A percentile compares a stretch with the other conserved stretches of the same genome.
Conservation (phyloP, 2,329 filamentous ascomycete species). For the Juglanconis oblonga region DNA sequence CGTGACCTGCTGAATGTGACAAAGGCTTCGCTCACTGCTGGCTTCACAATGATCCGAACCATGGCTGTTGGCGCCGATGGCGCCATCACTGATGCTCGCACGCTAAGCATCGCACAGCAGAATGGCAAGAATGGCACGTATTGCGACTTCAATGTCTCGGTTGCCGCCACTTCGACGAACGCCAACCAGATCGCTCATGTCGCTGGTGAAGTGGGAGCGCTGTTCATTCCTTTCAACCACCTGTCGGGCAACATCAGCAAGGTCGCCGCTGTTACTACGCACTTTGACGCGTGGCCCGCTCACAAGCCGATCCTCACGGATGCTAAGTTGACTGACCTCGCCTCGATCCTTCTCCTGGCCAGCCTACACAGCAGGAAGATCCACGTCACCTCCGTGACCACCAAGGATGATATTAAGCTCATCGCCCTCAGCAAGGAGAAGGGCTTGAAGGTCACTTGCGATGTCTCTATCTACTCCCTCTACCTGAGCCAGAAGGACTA, state of each 20-base stretch:
- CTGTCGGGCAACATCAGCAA: slow-evolving; percentile 81
- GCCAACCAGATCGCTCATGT: slow-evolving; percentile 72
- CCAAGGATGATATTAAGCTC: slow-evolving; percentile 73
- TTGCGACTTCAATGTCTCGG: slow-evolving; percentile 79
- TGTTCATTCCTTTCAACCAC: slow-evolving; percentile 82
- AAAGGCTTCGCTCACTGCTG: slow-evolving; percentile 69
- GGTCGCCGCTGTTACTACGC: slow-evolving; percentile 73
- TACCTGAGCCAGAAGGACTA: slow-evolving; percentile 72
- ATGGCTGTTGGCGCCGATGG: slow-evolving; percentile 73
- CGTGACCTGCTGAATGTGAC: slow-evolving; percentile 68
- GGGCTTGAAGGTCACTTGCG: slow-evolving; percentile 78
- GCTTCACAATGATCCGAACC: slow-evolving; percentile 77
- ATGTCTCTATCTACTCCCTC: slow-evolving; percentile 76
- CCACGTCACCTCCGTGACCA: slow-evolving; percentile 78
- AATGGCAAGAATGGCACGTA: slow-evolving; percentile 66
- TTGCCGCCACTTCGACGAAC: slow-evolving; percentile 70
- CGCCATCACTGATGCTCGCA: slow-evolving; percentile 68
- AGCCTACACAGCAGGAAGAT: slow-evolving; percentile 76
- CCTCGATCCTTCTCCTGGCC: slow-evolving; percentile 74
- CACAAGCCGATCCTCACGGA: slow-evolving; percentile 81
- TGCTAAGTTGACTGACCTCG: slow-evolving; percentile 75
- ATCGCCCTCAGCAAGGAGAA: slow-evolving; percentile 78
- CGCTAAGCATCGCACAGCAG: slow-evolving; percentile 68
- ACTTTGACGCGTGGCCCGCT: slow-evolving; percentile 74
- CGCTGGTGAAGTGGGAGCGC: slow-evolving; percentile 70